phyloP scores from a whole-genome alignment of 2,329 filamentous ascomycete species.

The Daldinia sp. region DNA sequence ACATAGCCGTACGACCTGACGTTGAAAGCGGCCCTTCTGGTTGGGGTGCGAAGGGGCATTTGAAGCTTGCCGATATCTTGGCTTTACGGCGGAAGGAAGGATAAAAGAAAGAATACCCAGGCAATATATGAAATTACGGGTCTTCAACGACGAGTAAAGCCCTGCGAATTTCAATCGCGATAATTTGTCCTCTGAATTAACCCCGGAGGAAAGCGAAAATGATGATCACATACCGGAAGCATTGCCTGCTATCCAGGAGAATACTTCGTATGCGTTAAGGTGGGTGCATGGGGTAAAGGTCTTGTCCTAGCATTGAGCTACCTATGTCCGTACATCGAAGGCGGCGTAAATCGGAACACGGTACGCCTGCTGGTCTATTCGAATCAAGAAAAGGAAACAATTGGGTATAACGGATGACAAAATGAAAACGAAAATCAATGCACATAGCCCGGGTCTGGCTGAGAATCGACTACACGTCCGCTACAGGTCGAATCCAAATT shows the following conservation, averaged over 20 bases:
- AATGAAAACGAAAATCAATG: neutral
- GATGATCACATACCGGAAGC: neutral
- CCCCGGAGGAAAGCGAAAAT: neutral
- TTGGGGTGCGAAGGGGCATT: constrained; percentile 83
- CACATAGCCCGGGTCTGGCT: neutral
- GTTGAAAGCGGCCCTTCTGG: constrained; percentile 80
- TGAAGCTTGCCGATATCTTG: constrained; percentile 76
- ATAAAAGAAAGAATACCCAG: constrained; percentile 12
- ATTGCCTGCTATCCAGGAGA: neutral
- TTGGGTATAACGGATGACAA: neutral
- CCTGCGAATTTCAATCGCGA: neutral
- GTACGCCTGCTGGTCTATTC: neutral
- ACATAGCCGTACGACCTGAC: constrained; percentile 79
- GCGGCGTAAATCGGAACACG: neutral
- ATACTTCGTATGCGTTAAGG: neutral
- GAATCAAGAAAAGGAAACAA: neutral
- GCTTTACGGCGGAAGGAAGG: constrained; percentile 61
- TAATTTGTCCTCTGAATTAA: neutral
- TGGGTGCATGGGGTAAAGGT: neutral
- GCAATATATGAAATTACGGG: neutral
- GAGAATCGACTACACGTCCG: neutral
- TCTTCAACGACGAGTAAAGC: no score
- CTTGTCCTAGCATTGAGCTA: neutral
- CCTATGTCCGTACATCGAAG: neutral
- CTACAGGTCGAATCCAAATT: neutral